These are phyloP conservation scores for Coprinopsis sp. DNA, from an alignment of 768 basidiomycete genomes.

Conservation along the genomic window DNA sequence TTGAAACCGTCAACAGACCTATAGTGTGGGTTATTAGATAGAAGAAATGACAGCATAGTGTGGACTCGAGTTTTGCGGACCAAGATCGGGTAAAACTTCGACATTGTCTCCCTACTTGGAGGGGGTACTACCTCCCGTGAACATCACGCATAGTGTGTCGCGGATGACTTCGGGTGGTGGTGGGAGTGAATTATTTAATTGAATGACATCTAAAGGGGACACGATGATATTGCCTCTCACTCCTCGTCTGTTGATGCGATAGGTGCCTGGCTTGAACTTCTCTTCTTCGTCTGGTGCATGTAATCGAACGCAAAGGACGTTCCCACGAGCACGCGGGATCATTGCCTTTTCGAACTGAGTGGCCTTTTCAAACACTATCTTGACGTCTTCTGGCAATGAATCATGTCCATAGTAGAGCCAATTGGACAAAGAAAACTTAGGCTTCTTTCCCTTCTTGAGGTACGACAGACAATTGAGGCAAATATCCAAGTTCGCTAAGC, in stretches of 20 bases:
- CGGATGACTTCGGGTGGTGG: not conserved
- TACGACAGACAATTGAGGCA: not conserved
- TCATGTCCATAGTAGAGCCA: slow-evolving; percentile 7
- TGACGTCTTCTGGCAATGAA: not conserved
- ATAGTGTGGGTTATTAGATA: slow-evolving; percentile 10
- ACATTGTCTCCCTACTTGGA: not conserved
- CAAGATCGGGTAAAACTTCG: slow-evolving; percentile 5
- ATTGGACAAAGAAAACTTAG: not conserved
- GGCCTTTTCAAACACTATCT: not conserved
- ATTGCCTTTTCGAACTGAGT: slow-evolving; percentile 1
- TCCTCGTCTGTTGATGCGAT: slow-evolving; percentile 1
- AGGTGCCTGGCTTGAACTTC: not conserved
- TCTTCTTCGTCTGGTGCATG: too few relatives aligned
- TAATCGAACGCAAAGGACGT: not conserved
- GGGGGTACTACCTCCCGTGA: not conserved
- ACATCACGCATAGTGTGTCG: slow-evolving; percentile 13
- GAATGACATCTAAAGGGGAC: slow-evolving; percentile 4
- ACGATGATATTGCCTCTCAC: slow-evolving; percentile 12
- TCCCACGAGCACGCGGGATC: not conserved
- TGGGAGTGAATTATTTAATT: slow-evolving; percentile 5
- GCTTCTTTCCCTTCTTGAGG: not conserved
- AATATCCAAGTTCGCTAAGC: not conserved
- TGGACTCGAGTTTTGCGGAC: slow-evolving; percentile 9
- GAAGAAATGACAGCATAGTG: slow-evolving; percentile 6
- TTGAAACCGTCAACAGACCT: not conserved